Conservation (phyloP, 2,329 filamentous ascomycete species). For the Colletotrichum eleusines region DNA sequence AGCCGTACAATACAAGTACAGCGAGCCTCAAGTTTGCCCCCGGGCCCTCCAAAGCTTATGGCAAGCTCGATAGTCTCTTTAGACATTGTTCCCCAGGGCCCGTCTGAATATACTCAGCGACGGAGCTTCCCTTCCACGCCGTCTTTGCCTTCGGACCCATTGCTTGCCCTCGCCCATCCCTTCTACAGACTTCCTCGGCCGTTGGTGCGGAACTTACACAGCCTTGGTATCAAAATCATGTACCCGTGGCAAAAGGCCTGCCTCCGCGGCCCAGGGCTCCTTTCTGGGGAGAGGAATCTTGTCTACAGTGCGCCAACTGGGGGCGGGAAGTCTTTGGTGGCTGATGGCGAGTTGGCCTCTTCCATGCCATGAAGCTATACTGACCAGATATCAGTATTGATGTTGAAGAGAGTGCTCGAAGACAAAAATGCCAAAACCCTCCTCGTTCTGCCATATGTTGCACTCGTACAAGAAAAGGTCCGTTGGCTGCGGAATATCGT, state of each 20-base stretch:
- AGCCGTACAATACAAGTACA: conserved; percentile 48
- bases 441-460: conserved; percentile 81
- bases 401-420: conserved; percentile 78
- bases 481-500: conserved; percentile 78
- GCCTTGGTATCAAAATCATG: conserved; percentile 77
- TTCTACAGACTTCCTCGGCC: conserved; percentile 71
- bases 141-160: conserved; percentile 62
- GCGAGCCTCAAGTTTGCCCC: conserved; percentile 50
- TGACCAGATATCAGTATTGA: conserved; percentile 64
- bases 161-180: conserved; percentile 72
- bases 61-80: conserved; percentile 62
- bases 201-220: conserved; percentile 73
- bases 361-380: conserved; percentile 5
- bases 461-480: conserved; percentile 83
- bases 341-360: conserved; percentile 59
- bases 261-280: conserved; percentile 73
- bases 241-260: conserved; percentile 86
- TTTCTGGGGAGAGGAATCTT: conserved; percentile 75
- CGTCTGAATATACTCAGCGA: conserved; percentile 70
- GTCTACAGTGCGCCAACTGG: conserved; percentile 86
- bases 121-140: conserved; percentile 65
- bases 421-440: conserved; percentile 75
- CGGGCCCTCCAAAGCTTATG: conserved; percentile 48
- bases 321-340: conserved; percentile 82
- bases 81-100: conserved; percentile 42